Evolutionary conservation across 495 filamentous ascomycete genomes (phyloP).

Genomic region (Diplogelasinospora grovesii): DNA sequence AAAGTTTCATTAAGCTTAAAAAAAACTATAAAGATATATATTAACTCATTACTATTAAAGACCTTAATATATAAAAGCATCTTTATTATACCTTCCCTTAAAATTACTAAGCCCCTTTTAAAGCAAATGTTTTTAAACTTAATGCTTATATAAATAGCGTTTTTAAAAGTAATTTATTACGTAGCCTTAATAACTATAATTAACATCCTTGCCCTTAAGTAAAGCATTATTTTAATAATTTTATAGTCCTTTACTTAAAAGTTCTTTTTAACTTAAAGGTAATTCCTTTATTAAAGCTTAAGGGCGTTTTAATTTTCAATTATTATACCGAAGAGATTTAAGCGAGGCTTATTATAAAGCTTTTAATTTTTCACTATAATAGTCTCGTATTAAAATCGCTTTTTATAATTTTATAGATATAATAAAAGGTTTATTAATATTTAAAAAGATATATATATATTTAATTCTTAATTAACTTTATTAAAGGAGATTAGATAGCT

Average conservation of each 20-base stretch:
- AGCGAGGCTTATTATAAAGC: slow-evolving; percentile 29
- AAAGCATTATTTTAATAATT: slow-evolving; percentile 31
- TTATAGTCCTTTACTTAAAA: slow-evolving; percentile 42
- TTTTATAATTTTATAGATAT: slow-evolving; percentile 31
- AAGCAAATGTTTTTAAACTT: no score
- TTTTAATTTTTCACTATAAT: slow-evolving; percentile 31
- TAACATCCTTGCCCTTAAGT: slow-evolving; percentile 39
- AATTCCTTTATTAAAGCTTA: slow-evolving; percentile 43
- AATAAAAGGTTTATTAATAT: slow-evolving; percentile 23
- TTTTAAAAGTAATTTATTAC: slow-evolving; percentile 30
- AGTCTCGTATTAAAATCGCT: slow-evolving; percentile 38
- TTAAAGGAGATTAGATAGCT: slow-evolving; percentile 22
- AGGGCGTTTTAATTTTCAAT: slow-evolving; percentile 23
- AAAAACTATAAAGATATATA: no score
- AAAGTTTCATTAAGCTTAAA: no score
- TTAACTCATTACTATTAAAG: no score
- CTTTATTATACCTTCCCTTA: no score
- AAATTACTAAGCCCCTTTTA: no score
- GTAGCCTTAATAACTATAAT: slow-evolving; percentile 43
- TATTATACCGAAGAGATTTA: slow-evolving; percentile 39
- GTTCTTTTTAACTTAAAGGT: slow-evolving; percentile 26
- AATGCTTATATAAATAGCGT: no score
- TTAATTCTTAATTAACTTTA: slow-evolving; percentile 14
- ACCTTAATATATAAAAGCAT: no score
- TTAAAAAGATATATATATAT: not conserved